A percentile compares a stretch with the other conserved stretches of the same genome.
These are phyloP conservation scores for Penicillium sclerotigenum DNA, from an alignment of 2,329 filamentous ascomycete genomes.

Conservation along the genomic window DNA sequence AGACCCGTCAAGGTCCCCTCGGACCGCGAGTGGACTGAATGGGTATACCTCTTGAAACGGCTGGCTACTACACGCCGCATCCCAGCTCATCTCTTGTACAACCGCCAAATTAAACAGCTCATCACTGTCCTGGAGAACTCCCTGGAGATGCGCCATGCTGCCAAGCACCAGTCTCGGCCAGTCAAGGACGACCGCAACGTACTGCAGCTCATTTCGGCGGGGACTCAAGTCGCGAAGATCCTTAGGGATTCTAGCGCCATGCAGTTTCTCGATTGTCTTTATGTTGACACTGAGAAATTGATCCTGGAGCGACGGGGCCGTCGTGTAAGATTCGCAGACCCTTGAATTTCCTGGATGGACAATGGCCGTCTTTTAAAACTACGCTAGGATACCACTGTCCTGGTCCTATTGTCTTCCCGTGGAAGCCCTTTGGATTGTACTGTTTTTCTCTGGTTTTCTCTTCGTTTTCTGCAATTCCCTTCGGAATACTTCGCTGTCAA, in stretches of 20 bases:
- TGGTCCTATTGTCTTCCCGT: neutral
- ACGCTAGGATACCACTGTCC: constrained; percentile 2
- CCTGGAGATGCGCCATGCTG: constrained; percentile 80
- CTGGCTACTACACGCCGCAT: constrained; percentile 83
- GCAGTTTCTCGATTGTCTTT: constrained; percentile 76
- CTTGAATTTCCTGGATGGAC: constrained; percentile 20
- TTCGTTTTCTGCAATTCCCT: neutral
- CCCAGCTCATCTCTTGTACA: constrained; percentile 77
- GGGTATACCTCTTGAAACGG: constrained; percentile 82
- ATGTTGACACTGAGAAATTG: constrained; percentile 74
- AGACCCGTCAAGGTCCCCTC: constrained; percentile 69
- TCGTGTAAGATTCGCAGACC: constrained; percentile 36
- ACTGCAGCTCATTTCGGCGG: constrained; percentile 80
- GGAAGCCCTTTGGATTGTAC: constrained; percentile 7
- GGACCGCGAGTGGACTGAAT: constrained; percentile 86
- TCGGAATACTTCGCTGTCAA: neutral
- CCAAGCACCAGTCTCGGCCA: constrained; percentile 77
- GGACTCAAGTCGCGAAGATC: constrained; percentile 83
- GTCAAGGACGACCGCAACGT: constrained; percentile 88
- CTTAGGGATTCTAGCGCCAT: constrained; percentile 79
- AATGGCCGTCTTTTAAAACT: constrained; percentile 5
- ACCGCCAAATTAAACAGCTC: constrained; percentile 87
- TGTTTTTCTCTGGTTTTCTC: neutral
- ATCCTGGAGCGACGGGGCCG: constrained; percentile 63
- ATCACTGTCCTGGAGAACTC: constrained; percentile 86